Base-by-base conservation (phyloP, 306 rosid species). In the Fagus sylvatica region DNA sequence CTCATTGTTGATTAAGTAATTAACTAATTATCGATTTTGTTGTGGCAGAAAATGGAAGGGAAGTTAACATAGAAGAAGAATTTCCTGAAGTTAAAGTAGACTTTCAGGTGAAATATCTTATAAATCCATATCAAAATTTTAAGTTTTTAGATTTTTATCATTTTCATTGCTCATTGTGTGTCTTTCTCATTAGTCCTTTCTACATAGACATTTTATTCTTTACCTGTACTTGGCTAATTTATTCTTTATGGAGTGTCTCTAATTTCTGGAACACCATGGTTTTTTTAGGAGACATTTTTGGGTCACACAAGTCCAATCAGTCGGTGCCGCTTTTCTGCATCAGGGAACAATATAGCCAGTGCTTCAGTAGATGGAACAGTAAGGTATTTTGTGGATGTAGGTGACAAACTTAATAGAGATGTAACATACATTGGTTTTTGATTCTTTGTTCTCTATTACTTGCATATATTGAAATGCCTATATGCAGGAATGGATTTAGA, bases 351-450 rank as follows among this genome's bases (percentile, higher is more conserved):
- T 81, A 91, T 94, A 82, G 97, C 98, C 69, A 94, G 98, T 78
- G 97, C 97, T 82, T 94, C 98, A 79, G 79, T 88, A 56, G 98
- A 94, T 89, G 97, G 97, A 57, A 90, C 98, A 30, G 97, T 89
- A 81, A 94, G 98, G 98, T 92, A 87, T 56, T 83, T 40, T 39
- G 12, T 75, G 34, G n/a, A 33, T 70, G 12, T 67, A 61, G 37
- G 60, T 74, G 55, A 7, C 40, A 32, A 48, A 53, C 69, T 73
- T 40, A 13, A 60, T 49, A 54, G 11, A 34, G 43, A 48, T 42
- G 66, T 71, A 34, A 53, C 57, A 53, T 67, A 72, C 11, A 65
- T 57, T 43, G 39, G 73, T 46, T 67, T 69, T 73, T 64, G 70
- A 42, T 66, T 81, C 56, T 72, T 40, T 6, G 71, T 48, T 54